phyloP scores from a whole-genome alignment of 805 yeast genomes.

The Wickerhamiella azymoides region DNA sequence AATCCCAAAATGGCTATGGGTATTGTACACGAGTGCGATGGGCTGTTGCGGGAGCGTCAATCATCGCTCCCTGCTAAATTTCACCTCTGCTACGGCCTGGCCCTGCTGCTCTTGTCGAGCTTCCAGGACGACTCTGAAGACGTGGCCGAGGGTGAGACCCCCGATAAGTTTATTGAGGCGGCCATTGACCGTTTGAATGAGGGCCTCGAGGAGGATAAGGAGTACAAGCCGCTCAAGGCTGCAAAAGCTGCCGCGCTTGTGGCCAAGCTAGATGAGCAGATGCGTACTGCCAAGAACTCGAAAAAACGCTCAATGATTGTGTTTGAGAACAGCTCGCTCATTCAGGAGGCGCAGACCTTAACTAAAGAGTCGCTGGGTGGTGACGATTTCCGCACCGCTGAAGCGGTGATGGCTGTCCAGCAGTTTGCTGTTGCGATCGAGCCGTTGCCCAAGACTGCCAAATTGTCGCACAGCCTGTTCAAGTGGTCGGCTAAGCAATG shows the following conservation, averaged over 20 bases:
- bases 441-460: neutral
- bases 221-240: conserved; percentile 11
- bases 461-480: neutral
- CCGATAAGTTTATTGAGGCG: conserved; percentile 39
- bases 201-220: conserved; percentile 34
- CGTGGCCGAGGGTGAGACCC: conserved; percentile 16
- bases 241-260: conserved; percentile 13
- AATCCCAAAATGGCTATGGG: conserved; percentile 37
- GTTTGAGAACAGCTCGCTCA: neutral
- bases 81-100: conserved; percentile 60
- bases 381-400: conserved; percentile 12
- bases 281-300: neutral
- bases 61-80: conserved; percentile 30
- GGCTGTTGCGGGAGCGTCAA: conserved; percentile 35
- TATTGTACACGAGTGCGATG: conserved; percentile 82
- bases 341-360: neutral
- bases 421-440: conserved; percentile 12
- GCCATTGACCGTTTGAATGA: conserved; percentile 53
- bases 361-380: neutral
- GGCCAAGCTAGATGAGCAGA: conserved; percentile 2
- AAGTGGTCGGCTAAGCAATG: neutral
- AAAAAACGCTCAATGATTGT: neutral
- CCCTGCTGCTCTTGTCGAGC: conserved; percentile 28
- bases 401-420: conserved; percentile 12
- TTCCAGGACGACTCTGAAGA: conserved; percentile 17